These are phyloP conservation scores for Eudorina sp. DNA, from an alignment of 139 green algal species.

Conservation along the genomic window DNA sequence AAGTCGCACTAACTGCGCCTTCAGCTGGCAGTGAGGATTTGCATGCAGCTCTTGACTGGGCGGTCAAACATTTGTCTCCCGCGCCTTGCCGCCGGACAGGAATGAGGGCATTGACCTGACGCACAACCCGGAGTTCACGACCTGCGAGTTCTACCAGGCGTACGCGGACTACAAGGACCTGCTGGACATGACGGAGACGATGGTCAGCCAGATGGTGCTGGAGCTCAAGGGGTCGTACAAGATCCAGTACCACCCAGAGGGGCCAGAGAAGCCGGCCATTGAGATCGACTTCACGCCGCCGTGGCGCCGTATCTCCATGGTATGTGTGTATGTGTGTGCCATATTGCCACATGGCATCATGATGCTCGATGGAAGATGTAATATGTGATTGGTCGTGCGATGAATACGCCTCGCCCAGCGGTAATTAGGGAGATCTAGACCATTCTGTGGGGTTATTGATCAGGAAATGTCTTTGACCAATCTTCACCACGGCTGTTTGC, in stretches of 20 bases:
- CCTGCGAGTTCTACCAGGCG: conserved; percentile 97
- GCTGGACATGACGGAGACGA: conserved; percentile 96
- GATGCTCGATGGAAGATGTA: no score
- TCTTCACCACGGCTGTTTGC: not conserved
- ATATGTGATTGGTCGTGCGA: no score
- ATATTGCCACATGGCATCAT: no score
- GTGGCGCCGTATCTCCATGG: conserved; percentile 77
- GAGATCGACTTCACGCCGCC: conserved; percentile 99
- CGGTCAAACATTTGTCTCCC: no score
- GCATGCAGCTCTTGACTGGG: no score
- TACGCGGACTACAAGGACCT: conserved; percentile 99
- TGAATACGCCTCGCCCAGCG: no score
- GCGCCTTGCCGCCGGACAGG: no score
- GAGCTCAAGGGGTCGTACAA: conserved; percentile 93
- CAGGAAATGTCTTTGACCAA: not conserved
- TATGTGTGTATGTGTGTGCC: no score
- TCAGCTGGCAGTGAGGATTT: no score
- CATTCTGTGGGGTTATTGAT: not conserved
- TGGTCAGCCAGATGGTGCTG: conserved; percentile 94
- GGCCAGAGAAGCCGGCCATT: conserved; percentile 82
- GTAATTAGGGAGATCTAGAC: no score
- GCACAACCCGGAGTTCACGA: conserved; percentile 99
- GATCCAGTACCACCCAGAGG: conserved; percentile 96
- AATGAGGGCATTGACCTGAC: conserved; percentile 99
- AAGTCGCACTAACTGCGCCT: no score